Evolutionary conservation across 768 basidiomycete species (phyloP), one percentile per base, ranked within the genome.

Genomic region (Dacryopinax spathularia): DNA sequence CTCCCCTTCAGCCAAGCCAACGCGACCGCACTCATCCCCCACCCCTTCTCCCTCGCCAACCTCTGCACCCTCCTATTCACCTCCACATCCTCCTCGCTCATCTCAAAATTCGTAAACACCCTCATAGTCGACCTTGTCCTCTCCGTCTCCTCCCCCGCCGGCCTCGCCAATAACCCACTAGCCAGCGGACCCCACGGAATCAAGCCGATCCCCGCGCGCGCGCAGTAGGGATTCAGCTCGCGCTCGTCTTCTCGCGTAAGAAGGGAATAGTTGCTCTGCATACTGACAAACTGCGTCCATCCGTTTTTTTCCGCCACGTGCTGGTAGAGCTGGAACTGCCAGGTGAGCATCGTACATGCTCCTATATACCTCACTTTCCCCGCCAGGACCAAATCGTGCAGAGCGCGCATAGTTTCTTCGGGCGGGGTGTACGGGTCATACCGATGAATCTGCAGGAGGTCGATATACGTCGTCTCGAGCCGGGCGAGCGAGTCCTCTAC

Each of bases 21-120:
- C 6, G 79, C 78, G 31, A 80, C 73, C 64, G 79, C 77, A 6
- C 73, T 71, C 80, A 80, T 81, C 61, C 72, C 71, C 62, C 75
- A 68, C 0, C 69, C 73, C 44, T 73, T 73, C 66, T 75, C 75
- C 62, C 73, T 72, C 2, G 80, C 74, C 16, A 81, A 64, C 56
- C 75, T 72, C 68, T 79, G 73, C 5, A 80, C 76, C 13, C 48
- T 3, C 48, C 25, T 13, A 27, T 27, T 56, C 5, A 56, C 29
- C 48, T 76, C 73, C 0, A 72, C 71, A 7, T 73, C 73, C 18
- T 69, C 64, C 1, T 66, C 34, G 25, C 67, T 66, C 39, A 59
- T 68, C 60, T 76, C 73, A 20, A 69, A 70, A 0, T 34, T 20
- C 10, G 66, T 70, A 3, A 72, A 74, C 20, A 64, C 69, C 34